Conservation (phyloP, 306 rosid genomes). For the Prunus campanulata region DNA sequence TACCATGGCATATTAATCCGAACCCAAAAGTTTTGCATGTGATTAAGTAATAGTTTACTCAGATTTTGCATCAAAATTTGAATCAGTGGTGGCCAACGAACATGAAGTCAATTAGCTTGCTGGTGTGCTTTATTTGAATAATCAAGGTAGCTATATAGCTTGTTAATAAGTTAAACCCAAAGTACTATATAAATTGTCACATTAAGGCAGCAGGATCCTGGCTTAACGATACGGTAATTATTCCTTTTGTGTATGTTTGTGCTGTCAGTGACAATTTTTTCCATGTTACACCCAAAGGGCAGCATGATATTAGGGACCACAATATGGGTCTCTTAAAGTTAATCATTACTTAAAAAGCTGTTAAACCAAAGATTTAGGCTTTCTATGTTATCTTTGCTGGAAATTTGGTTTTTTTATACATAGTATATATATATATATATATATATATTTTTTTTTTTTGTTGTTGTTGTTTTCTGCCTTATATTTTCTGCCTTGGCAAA, state of each 20-base stretch:
- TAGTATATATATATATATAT: too few relatives aligned
- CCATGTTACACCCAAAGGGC: slow-evolving; percentile 60
- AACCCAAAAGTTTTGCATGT: slow-evolving; percentile 45
- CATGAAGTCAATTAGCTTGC: slow-evolving; percentile 32
- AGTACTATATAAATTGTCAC: slow-evolving; percentile 3
- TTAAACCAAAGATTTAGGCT: background rate
- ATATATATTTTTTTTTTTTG: too few relatives aligned
- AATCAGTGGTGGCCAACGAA: slow-evolving; percentile 44
- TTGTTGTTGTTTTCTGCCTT: too few relatives aligned
- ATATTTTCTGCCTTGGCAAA: background rate
- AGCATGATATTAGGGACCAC: slow-evolving; percentile 77
- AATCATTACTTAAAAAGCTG: slow-evolving; percentile 38
- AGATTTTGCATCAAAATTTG: slow-evolving; percentile 27
- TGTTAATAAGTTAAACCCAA: slow-evolving; percentile 23
- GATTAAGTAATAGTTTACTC: slow-evolving; percentile 40
- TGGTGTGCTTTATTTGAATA: slow-evolving; percentile 10
- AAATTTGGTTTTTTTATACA: background rate
- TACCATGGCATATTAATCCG: slow-evolving; percentile 10
- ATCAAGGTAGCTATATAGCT: slow-evolving; percentile 18
- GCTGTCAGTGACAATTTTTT: slow-evolving; percentile 52
- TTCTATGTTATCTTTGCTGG: slow-evolving; percentile 12
- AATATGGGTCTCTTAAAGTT: slow-evolving; percentile 59
- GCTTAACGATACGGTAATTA: slow-evolving; percentile 55
- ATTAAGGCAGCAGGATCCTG: slow-evolving; percentile 54
- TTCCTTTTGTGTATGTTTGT: slow-evolving; percentile 43